Evolutionary conservation across 140 eudicot species (phyloP).

Genomic region (Flaveria floridana): DNA sequence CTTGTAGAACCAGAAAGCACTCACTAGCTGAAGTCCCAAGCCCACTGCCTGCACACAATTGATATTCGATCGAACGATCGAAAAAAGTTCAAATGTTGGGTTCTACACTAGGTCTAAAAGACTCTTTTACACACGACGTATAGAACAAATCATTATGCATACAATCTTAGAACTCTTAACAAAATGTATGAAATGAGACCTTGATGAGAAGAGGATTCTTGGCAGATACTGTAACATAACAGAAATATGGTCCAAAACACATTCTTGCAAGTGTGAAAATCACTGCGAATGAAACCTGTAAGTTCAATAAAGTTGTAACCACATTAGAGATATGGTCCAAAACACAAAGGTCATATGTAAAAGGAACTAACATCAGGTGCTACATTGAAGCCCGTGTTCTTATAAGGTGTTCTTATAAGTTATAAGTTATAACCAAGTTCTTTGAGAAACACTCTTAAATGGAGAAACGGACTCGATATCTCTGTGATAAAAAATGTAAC

Average conservation of each 20-base stretch:
- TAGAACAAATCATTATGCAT: not conserved
- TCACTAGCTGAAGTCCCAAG: conserved; percentile 63
- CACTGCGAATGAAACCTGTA: conserved; percentile 58
- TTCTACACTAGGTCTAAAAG: no score
- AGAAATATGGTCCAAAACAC: conserved; percentile 69
- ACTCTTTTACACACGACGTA: no score
- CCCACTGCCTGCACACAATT: conserved; percentile 56
- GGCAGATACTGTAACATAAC: conserved; percentile 64
- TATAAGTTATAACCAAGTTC: conserved; percentile 73
- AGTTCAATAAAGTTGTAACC: not conserved
- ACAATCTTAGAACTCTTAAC: not conserved
- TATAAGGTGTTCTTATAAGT: no score
- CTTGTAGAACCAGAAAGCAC: conserved; percentile 79
- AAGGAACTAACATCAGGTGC: conserved; percentile 77
- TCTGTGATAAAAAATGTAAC: conserved; percentile 78
- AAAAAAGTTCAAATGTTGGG: no score
- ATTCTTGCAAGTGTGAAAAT: conserved; percentile 74
- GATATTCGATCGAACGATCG: not conserved
- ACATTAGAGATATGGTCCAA: not conserved
- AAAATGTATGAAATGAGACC: not conserved
- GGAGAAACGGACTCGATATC: conserved; percentile 80
- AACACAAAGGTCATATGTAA: conserved; percentile 30
- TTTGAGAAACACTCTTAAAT: conserved; percentile 79
- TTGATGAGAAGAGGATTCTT: conserved; percentile 60
- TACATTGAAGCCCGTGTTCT: conserved; percentile 64